Evolutionary conservation across 1,284 basidiomycete genomes (phyloP), one percentile per base, ranked within the genome.

Genomic region (Stereum hirsutum): DNA sequence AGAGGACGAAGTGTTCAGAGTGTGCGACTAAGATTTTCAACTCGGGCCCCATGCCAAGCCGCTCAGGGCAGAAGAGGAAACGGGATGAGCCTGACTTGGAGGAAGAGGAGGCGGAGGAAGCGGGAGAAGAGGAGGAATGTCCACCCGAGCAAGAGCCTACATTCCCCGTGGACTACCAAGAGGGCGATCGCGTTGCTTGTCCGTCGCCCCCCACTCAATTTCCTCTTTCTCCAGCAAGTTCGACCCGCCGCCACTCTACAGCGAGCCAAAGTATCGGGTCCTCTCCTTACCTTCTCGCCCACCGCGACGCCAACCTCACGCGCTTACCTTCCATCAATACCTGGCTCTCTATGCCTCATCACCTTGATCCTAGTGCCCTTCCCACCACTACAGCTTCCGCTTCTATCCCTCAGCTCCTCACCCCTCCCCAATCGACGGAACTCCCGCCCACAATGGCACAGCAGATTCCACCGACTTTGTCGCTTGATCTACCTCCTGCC

Each of bases 311-410:
- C 14, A 48, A 54, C 7, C 56, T 55, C n/a, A 61, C 65, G 2
- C 62, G 64, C 43, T 61, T 73, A 7, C 70, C 70, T 5, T 65
- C 71, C 45, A 73, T 72, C 44, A 64, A 70, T 0, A 56, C 70
- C 2, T 72, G 70, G 69, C 61, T 72, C 1, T 64, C 66, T 2
- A 57, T 57, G 20, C 36, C 32, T 56, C 64, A 1, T 57, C n/a
- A 55, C 48, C 51, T 61, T 28, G 60, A 67, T 44, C 57, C 61
- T 14, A 60, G 57, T 45, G 51, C 52, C 8, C 42, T 54, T n/a
- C 53, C 61, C 14, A 44, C 49, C 4, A 25, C 43, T 12, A 39
- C 44, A 6, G 46, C 50, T 24, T 35, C 34, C 27, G 40, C 57
- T 20, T 39, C 47, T 26, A 44, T 46, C 30, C 46, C 52, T 15